Evolutionary conservation across 75 land plant genomes (phyloP), one percentile per base, ranked within the genome.

Genomic region (Ceratopteris richardii): DNA sequence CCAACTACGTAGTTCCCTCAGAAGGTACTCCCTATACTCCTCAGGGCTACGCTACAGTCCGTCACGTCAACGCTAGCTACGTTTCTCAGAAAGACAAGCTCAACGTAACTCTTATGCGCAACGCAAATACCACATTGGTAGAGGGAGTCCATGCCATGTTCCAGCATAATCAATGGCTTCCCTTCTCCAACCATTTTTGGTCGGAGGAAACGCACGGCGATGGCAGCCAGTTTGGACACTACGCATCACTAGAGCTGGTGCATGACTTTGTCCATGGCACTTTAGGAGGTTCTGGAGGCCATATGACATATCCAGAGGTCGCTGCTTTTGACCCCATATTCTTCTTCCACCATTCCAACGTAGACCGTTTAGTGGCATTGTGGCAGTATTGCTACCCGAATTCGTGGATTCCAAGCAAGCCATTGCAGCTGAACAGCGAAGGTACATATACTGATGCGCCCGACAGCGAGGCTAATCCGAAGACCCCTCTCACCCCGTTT

Each of bases 311-410:
- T 28, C 54, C 54, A 23, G 54, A 52, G 27, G 7, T 52, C 5
- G 65, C 65, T 21, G 57, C 65, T 1, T 29, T 44, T 25, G 65
- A 63, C 40, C 65, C 65, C 54, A 51, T 63, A 31, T 63, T 63
- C 65, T 63, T 48, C 65, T 23, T 46, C 40, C 65, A 63, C 65
- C 65, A 63, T 56, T 2, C 39, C 29, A 63, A 63, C 57, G 22
- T 63, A 18, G 65, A 50, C 55, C 54, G 65, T 9, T 28, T 52
- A 4, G 2, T 23, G 5, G 54, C 54, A 1, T 28, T 52, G 28
- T 52, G 54, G 54, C 54, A 52, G 27, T 52, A 52, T 28, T 52
- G 54, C 54, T 52, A 24, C 54, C 54, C 54, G 27, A 2, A 52
- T 4, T 25, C 54, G 12, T 52, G 54, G 54, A 22, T 52, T 23